Conservation (phyloP, 768 basidiomycete species). For the Astraeus odoratus region DNA sequence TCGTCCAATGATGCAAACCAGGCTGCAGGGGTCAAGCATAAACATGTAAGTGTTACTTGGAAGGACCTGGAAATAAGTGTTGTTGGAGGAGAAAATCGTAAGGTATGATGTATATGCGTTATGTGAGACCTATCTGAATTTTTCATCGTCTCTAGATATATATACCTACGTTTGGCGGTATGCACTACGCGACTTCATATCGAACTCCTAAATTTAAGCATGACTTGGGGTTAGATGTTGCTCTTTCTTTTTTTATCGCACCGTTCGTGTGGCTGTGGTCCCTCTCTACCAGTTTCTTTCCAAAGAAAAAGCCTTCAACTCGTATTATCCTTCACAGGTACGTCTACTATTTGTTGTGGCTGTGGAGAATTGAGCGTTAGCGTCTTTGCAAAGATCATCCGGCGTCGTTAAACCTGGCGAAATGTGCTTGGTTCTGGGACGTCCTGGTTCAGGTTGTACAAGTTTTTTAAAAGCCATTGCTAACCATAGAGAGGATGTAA, state of each 20-base stretch:
- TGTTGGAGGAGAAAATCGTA: constrained; percentile 46
- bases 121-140: not conserved
- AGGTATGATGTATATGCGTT: constrained; percentile 32
- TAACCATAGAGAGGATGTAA: constrained; percentile 58
- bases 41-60: constrained; percentile 74
- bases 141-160: constrained; percentile 34
- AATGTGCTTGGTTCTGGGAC: constrained; percentile 82
- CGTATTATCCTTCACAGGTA: constrained; percentile 59
- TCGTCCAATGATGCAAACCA: constrained; percentile 63
- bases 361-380: not conserved
- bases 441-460: constrained; percentile 79
- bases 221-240: constrained; percentile 38
- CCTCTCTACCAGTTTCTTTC: constrained; percentile 33
- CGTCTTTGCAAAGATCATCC: constrained; percentile 43
- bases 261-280: constrained; percentile 45
- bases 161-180: constrained; percentile 54
- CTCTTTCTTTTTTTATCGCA: constrained; percentile 44
- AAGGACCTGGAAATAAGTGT: constrained; percentile 59
- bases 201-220: not conserved
- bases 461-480: constrained; percentile 83
- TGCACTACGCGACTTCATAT: constrained; percentile 13
- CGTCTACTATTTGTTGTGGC: constrained; percentile 4
- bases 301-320: constrained; percentile 32
- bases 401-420: constrained; percentile 73
- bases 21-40: constrained; percentile 60